A percentile compares a stretch with the other conserved stretches of the same genome.
phyloP scores from a whole-genome alignment of 139 green algal species.

The Picochlorum sp. region DNA sequence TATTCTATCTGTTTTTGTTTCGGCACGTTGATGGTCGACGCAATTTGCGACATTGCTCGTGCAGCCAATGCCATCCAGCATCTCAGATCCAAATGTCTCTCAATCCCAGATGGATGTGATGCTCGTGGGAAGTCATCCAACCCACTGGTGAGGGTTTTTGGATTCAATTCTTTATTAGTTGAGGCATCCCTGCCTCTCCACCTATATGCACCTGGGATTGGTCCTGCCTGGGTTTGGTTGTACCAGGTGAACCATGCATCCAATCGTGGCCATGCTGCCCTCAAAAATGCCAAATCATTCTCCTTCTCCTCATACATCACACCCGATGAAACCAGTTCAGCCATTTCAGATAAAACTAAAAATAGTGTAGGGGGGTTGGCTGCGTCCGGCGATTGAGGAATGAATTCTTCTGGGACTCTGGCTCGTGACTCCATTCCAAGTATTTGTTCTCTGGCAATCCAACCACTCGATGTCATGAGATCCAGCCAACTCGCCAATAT shows the following conservation, averaged over 20 bases:
- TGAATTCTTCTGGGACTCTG: slow-evolving; percentile 80
- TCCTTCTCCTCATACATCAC: background rate
- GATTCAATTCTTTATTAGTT: slow-evolving; percentile 74
- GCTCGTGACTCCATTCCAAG: slow-evolving; percentile 60
- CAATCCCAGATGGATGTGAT: slow-evolving; percentile 68
- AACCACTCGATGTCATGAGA: slow-evolving; percentile 73
- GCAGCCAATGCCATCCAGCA: slow-evolving; percentile 84
- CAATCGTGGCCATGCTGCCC: slow-evolving; percentile 63
- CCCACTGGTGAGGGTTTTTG: slow-evolving; percentile 81
- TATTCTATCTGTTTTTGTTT: slow-evolving; percentile 20
- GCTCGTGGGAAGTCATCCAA: slow-evolving; percentile 91
- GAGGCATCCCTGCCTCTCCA: slow-evolving; percentile 54
- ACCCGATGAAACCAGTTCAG: slow-evolving; percentile 17
- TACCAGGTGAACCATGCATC: slow-evolving; percentile 83
- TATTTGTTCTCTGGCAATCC: slow-evolving; percentile 74
- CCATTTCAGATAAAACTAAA: slow-evolving; percentile 65
- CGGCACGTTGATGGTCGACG: slow-evolving; percentile 9
- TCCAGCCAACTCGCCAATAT: slow-evolving; percentile 87
- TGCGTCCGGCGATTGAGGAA: slow-evolving; percentile 67
- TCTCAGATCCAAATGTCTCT: slow-evolving; percentile 86
- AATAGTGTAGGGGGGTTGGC: slow-evolving; percentile 91
- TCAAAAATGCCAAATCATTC: slow-evolving; percentile 21
- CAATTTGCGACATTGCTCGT: slow-evolving; percentile 43
- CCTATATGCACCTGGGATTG: slow-evolving; percentile 42
- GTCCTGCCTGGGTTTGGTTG: slow-evolving; percentile 67